A percentile compares a stretch with the other conserved stretches of the same genome.
Evolutionary conservation across 2,329 filamentous ascomycete species (phyloP).

Genomic region (Colletotrichum neosansevieriae): DNA sequence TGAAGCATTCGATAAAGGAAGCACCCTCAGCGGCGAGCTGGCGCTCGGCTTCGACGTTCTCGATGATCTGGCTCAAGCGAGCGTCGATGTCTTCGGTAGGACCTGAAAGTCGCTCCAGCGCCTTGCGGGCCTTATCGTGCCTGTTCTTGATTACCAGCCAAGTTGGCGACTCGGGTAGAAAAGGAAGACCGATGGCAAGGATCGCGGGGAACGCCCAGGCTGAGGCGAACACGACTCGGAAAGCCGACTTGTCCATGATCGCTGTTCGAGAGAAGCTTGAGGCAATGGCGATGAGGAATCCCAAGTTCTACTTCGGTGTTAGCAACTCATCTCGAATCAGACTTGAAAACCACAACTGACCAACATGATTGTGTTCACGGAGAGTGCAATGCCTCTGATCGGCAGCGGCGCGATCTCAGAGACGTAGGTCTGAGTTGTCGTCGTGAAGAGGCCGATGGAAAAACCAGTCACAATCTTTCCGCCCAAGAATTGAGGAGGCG

Average conservation of each 20-base stretch:
- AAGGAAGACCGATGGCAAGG: constrained; percentile 27
- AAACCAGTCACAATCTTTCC: constrained; percentile 44
- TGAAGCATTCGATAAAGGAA: constrained; percentile 51
- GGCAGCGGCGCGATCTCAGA: constrained; percentile 51
- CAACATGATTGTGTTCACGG: constrained; percentile 56
- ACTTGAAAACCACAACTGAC: constrained; percentile 37
- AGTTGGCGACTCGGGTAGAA: constrained; percentile 56
- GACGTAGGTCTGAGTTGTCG: constrained; percentile 48
- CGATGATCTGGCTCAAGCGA: constrained; percentile 52
- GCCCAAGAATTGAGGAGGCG: constrained; percentile 38
- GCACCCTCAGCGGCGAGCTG: constrained; percentile 41
- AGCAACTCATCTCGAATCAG: neutral
- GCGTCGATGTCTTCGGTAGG: constrained; percentile 48
- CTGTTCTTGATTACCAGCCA: constrained; percentile 51
- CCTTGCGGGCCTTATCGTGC: constrained; percentile 47
- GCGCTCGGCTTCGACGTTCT: constrained; percentile 53
- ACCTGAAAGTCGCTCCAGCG: constrained; percentile 46
- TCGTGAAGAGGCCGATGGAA: constrained; percentile 39
- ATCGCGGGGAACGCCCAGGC: constrained; percentile 48
- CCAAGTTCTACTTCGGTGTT: constrained; percentile 26
- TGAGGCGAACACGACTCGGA: constrained; percentile 48
- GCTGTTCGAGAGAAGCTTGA: constrained; percentile 52
- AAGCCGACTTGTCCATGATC: constrained; percentile 48
- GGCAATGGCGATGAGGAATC: constrained; percentile 47
- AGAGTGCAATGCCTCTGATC: constrained; percentile 53